phyloP scores from a whole-genome alignment of 192 early-diverging fungal genomes.

The Piromyces finnis region DNA sequence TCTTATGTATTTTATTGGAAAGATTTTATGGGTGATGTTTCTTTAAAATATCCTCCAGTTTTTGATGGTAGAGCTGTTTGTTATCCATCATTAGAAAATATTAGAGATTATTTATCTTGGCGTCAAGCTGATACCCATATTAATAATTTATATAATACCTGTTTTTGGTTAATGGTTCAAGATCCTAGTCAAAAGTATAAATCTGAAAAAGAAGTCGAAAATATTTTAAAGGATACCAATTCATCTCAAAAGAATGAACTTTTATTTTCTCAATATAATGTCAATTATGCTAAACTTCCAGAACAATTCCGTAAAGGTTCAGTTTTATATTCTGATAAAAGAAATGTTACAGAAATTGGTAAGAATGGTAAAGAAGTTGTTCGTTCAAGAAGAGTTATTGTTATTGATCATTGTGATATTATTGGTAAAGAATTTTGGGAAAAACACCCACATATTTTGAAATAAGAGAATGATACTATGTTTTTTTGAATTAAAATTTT shows the following conservation, averaged over 20 bases:
- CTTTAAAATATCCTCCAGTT: slow-evolving; percentile 57
- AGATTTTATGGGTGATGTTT: slow-evolving; percentile 42
- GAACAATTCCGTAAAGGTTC: slow-evolving; percentile 80
- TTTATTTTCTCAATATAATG: slow-evolving; percentile 59
- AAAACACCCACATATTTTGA: slow-evolving; percentile 19
- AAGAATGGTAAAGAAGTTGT: slow-evolving; percentile 5
- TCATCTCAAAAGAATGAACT: slow-evolving; percentile 84
- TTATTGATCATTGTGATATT: slow-evolving; percentile 46
- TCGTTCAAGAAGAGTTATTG: slow-evolving; percentile 33
- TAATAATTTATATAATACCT: slow-evolving; percentile 66
- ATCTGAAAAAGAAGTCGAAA: slow-evolving; percentile 56
- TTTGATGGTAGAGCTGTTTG: slow-evolving; percentile 81
- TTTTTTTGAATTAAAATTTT: no score
- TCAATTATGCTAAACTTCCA: slow-evolving; percentile 75
- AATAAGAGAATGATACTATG: no score
- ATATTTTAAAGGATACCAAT: slow-evolving; percentile 62
- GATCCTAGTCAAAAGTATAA: slow-evolving; percentile 29
- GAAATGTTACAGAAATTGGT: slow-evolving; percentile 8
- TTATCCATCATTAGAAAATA: slow-evolving; percentile 63
- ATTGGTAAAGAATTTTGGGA: slow-evolving; percentile 60
- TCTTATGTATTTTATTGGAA: slow-evolving; percentile 71
- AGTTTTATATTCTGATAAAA: slow-evolving; percentile 44
- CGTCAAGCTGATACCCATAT: slow-evolving; percentile 59
- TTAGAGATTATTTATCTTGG: slow-evolving; percentile 90
- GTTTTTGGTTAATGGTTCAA: slow-evolving; percentile 75